Conservation (phyloP, 2,329 filamentous ascomycete species). For the Cordyceps farinosa region DNA sequence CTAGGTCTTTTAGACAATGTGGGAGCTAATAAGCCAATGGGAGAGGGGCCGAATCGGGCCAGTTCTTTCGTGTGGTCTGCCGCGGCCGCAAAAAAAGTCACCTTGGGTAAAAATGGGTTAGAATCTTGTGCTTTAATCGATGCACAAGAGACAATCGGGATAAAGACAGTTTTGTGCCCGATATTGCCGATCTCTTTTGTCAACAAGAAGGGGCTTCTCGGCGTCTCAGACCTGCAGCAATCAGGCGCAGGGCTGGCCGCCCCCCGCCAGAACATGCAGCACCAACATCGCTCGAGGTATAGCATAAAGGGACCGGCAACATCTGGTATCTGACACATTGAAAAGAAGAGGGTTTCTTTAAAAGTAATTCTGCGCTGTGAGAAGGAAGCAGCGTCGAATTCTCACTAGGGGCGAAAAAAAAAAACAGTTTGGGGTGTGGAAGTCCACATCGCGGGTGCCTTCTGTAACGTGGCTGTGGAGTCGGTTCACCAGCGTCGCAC, state of each 20-base stretch:
- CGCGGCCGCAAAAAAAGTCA: neutral
- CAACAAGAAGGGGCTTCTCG: neutral
- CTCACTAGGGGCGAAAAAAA: neutral
- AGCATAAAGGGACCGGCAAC: neutral
- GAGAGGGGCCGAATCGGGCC: neutral
- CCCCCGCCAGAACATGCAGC: neutral
- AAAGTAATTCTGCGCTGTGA: neutral
- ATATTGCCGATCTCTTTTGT: neutral
- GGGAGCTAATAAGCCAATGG: neutral
- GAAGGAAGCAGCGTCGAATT: neutral
- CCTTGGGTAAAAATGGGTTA: neutral
- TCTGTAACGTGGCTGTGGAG: conserved; percentile 12
- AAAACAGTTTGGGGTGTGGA: neutral
- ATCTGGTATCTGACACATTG: neutral
- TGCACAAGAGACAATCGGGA: neutral
- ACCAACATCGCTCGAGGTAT: neutral
- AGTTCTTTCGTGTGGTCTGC: neutral
- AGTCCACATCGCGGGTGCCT: neutral
- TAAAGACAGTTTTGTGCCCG: neutral
- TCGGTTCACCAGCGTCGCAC: conserved; percentile 14
- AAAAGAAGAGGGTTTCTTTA: neutral
- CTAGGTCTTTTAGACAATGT: neutral
- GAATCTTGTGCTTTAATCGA: neutral
- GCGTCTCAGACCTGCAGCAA: neutral
- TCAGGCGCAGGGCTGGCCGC: neutral